phyloP scores from a whole-genome alignment of 2,329 filamentous ascomycete species.

The Parasarocladium wereldwijsianum region DNA sequence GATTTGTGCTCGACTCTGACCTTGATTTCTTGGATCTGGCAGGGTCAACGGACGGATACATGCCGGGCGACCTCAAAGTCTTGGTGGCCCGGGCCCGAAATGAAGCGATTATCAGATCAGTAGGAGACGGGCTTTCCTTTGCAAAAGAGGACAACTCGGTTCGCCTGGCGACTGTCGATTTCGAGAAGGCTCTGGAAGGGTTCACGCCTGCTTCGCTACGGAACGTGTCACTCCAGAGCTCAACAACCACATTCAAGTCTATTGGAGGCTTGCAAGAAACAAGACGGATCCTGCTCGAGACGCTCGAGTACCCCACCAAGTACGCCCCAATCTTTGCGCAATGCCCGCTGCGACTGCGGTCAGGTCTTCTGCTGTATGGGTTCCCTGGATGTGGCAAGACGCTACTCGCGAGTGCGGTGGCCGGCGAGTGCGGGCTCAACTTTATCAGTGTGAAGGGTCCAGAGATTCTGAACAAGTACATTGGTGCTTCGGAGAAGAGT shows the following conservation, averaged over 20 bases:
- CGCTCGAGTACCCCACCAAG: constrained; percentile 89
- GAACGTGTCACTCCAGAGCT: constrained; percentile 86
- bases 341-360: constrained; percentile 86
- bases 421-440: constrained; percentile 92
- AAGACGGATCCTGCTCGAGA: constrained; percentile 83
- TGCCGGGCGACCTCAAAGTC: constrained; percentile 84
- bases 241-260: constrained; percentile 79
- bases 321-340: constrained; percentile 96
- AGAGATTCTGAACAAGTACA: constrained; percentile 98
- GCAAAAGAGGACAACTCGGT: constrained; percentile 35
- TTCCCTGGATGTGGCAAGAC: constrained; percentile 97
- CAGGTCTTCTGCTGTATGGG: constrained; percentile 83
- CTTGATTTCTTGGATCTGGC: constrained; percentile 89
- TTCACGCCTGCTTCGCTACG: constrained; percentile 92
- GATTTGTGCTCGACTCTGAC: constrained; percentile 58
- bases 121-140: constrained; percentile 34
- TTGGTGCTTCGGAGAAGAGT: constrained; percentile 91
- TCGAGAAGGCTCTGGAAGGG: constrained; percentile 69
- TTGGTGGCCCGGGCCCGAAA: constrained; percentile 79
- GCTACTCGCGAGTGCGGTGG: constrained; percentile 87
- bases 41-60: constrained; percentile 90
- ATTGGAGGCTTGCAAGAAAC: constrained; percentile 84
- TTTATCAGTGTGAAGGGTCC: constrained; percentile 98
- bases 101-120: constrained; percentile 78
- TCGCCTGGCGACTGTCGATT: constrained; percentile 58